Evolutionary conservation across 2,329 filamentous ascomycete species (phyloP), one percentile per base, ranked within the genome.

Genomic region (Akanthomyces dipterigenus): DNA sequence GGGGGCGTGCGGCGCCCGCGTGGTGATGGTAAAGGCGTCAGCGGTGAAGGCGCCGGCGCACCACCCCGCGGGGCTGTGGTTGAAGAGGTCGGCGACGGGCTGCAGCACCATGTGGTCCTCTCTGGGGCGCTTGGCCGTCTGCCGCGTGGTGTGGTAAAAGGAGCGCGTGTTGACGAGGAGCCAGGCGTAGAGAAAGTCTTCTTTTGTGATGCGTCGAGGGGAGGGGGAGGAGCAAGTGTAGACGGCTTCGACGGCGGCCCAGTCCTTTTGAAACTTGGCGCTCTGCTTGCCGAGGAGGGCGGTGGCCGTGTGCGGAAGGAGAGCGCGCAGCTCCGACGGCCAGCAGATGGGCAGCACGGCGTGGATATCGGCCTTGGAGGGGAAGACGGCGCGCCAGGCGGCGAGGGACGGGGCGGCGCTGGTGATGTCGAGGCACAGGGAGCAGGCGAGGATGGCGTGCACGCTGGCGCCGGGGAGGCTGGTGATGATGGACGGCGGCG

Each of bases 71-170:
- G 79, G 73, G 5, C 75, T 70, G 67, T 83, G 82, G 66, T 84
- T 92, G 77, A 91, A 88, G 60, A 89, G 83, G 70, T 92, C 89
- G 1, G 88, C 85, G 40, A 90, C 86, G 0, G 89, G 89, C 71
- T 87, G 87, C 65, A 91, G 80, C 11, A 84, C 84, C 77, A 90
- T 84, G 67, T 83, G 83, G 66, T 90, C 88, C 65, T 82, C 71
- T 67, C 73, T 68, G 66, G 73, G 65, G 26, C 76, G 71, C 64
- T 72, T 67, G 69, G 78, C 73, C 63, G 81, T 78, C 42, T 72
- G 72, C 2, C 78, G 70, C 45, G 76, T 78, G 34, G 76, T 72
- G 71, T 83, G 83, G 72, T 86, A 87, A 67, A 87, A 87, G 0
- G 82, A 84, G 63, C 84, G 80, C 18, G 84, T 86, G 70, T 86